Base-by-base conservation (phyloP, 352 stramenopile species). In the Phytophthora aleatoria region DNA sequence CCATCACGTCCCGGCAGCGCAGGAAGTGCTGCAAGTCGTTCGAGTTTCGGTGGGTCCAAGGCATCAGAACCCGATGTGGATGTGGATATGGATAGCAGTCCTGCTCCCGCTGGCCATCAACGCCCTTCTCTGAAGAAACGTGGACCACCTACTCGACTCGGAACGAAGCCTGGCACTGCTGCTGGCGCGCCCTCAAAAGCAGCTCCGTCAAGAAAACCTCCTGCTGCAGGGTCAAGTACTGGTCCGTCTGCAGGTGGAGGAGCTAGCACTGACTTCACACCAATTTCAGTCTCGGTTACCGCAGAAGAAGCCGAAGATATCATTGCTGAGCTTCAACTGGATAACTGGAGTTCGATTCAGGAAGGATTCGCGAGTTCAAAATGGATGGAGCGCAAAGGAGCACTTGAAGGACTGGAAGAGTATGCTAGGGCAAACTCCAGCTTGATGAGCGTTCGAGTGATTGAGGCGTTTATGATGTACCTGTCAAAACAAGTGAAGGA, bases 331-430 rank as follows among this genome's bases (percentile, higher is more conserved):
- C 48, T 94, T 36, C 62, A 78, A n/a, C 73, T 94, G n/a, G 78
- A 85, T 3, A 74, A 64, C 15, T 96, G 81, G 81, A 27, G 26
- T 28, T 55, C 64, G 0, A 87, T 92, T 42, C 47, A 78, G 6
- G 71, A 83, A 44, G 82, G 79, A 0, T 91, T 96, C 62, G 65
- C 60, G 1, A 95, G 86, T 38, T 51, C 77, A 8, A 94, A 95
- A 51, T 96, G 88, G 88, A 87, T 86, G 61, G 87, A 94, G 28
- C 82, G 88, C 3, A 96, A 94, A 71, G 70, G 42, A 48, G 82
- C 85, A 15, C 89, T 94, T 52, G 87, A 96, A 52, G 53, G 50
- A 16, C 51, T 96, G 8, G 84, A 95, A 54, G 73, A 73, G 26
- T 90, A 80, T 39, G 78, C 80, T 1, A 81, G 74, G 43, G 49